phyloP scores from a whole-genome alignment of 768 basidiomycete genomes.

The Suillus subalutaceus region DNA sequence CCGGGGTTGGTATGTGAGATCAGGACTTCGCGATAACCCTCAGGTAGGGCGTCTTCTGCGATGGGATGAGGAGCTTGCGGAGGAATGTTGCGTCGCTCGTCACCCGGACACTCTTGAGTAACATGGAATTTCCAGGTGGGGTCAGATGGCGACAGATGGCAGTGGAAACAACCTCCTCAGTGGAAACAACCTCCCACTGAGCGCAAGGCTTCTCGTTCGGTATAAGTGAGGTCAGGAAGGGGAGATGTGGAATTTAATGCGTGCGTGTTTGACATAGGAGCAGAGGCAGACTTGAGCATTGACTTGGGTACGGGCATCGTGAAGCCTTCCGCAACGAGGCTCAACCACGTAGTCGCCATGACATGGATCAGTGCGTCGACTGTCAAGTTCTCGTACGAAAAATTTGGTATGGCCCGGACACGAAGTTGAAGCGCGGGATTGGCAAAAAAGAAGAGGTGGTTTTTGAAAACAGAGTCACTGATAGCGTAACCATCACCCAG shows the following conservation, averaged over 20 bases:
- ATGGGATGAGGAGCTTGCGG: background rate
- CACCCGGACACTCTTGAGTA: background rate
- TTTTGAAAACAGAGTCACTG: background rate
- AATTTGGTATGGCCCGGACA: background rate
- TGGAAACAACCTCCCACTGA: background rate
- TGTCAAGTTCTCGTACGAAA: background rate
- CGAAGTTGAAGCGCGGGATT: background rate
- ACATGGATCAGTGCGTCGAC: slow-evolving; percentile 1
- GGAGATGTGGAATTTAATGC: background rate
- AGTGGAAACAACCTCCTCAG: background rate
- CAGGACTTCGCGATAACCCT: background rate
- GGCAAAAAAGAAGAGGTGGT: background rate
- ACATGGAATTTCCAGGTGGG: background rate
- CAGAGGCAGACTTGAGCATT: background rate
- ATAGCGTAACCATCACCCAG: background rate
- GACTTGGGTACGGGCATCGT: background rate
- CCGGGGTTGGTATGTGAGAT: background rate
- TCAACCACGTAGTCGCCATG: background rate
- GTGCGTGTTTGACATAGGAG: background rate
- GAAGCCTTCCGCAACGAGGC: background rate
- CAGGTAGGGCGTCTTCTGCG: background rate
- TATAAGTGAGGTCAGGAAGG: background rate
- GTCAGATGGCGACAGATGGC: background rate
- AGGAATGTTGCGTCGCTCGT: background rate
- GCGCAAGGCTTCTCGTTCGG: background rate